These are phyloP conservation scores for Kazachstania psychrophila DNA, from an alignment of 805 yeast genomes.

Conservation along the genomic window DNA sequence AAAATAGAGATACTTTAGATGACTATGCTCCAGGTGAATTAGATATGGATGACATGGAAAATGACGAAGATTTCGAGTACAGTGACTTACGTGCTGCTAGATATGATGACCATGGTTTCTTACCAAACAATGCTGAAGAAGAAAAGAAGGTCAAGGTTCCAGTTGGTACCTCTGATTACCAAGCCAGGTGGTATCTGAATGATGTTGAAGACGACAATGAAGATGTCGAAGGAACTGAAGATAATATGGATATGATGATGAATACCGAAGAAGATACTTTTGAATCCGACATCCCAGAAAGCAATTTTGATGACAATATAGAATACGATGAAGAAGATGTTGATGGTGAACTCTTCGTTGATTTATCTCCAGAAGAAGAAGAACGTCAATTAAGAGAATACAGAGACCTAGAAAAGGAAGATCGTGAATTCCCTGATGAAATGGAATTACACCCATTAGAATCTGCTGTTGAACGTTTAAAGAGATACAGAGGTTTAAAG, in stretches of 20 bases:
- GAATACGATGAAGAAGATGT: constrained; percentile 39
- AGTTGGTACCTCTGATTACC: constrained; percentile 72
- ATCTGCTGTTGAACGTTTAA: constrained; percentile 64
- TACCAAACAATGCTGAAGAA: constrained; percentile 28
- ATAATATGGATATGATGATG: constrained; percentile 26
- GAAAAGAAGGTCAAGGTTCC: constrained; percentile 41
- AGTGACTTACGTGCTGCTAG: constrained; percentile 29
- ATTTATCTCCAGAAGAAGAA: constrained; percentile 74
- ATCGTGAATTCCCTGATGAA: constrained; percentile 92
- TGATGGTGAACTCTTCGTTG: constrained; percentile 54
- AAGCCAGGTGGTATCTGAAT: constrained; percentile 68
- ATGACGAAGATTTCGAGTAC: constrained; percentile 29
- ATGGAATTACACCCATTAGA: constrained; percentile 71
- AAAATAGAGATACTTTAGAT: constrained; percentile 48
- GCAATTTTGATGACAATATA: constrained; percentile 29
- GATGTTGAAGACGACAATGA: constrained; percentile 36
- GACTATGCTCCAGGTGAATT: constrained; percentile 49
- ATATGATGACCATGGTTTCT: constrained; percentile 34
- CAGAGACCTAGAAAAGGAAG: constrained; percentile 67
- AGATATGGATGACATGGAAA: constrained; percentile 37
- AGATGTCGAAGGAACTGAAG: constrained; percentile 24
- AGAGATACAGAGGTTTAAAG: constrained; percentile 79
- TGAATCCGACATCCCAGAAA: constrained; percentile 21
- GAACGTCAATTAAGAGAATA: constrained; percentile 62
- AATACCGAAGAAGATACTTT: constrained; percentile 22